Evolutionary conservation across 768 basidiomycete genomes (phyloP).

Genomic region (Neoboletus subvelutipes): DNA sequence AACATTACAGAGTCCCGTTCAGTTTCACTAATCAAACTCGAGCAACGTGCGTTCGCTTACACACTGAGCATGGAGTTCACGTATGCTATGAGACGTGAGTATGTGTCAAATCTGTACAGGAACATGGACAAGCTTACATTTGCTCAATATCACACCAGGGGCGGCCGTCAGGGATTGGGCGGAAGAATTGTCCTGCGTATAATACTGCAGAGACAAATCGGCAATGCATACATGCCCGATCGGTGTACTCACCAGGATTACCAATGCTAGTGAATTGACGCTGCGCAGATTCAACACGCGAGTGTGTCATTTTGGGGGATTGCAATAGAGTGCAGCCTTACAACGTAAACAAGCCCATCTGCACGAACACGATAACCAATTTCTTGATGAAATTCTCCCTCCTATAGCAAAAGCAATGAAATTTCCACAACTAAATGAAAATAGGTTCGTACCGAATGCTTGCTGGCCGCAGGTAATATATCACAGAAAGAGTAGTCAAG

Average conservation of each 20-base stretch:
- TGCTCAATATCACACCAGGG: conserved; percentile 14
- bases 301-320: not conserved
- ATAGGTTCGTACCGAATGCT: conserved; percentile 1
- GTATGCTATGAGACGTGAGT: conserved; percentile 14
- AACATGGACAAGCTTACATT: conserved; percentile 5
- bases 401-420: not conserved
- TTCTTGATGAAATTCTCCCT: conserved; percentile 4
- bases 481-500: conserved; percentile 10
- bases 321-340: not conserved
- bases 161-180: conserved; percentile 1
- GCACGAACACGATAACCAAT: conserved; percentile 8
- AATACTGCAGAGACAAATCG: conserved; percentile 12
- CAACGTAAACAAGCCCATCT: conserved; percentile 17
- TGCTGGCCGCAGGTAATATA: conserved; percentile 12
- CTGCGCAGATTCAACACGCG: not conserved
- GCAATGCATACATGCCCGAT: not conserved
- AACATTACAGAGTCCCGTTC: not conserved
- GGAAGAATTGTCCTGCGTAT: not conserved
- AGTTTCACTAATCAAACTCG: not conserved
- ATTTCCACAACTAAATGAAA: not conserved
- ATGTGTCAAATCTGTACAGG: not conserved
- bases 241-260: conserved; percentile 7
- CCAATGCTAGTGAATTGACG: conserved; percentile 10
- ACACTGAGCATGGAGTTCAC: conserved; percentile 24
- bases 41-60: conserved; percentile 5